A percentile compares a stretch with the other conserved stretches of the same genome.
These are phyloP conservation scores for Brettanomyces custersianus DNA, from an alignment of 805 yeast species.

Conservation along the genomic window DNA sequence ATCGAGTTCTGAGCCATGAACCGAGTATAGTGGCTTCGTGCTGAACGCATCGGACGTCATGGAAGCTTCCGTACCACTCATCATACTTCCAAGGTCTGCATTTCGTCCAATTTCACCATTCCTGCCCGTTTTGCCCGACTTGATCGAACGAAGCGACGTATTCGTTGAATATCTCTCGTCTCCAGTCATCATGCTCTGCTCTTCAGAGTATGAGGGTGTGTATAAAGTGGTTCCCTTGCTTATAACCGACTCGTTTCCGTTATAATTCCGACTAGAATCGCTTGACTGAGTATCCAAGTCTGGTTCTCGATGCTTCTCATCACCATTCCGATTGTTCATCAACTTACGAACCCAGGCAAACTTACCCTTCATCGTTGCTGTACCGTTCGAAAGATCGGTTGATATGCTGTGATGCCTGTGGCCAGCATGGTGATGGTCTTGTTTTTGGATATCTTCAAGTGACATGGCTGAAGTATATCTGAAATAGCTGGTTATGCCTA, in stretches of 20 bases:
- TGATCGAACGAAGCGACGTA: constrained; percentile 4
- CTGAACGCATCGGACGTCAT: constrained; percentile 29
- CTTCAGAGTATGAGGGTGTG: too few relatives aligned
- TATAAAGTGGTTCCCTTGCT: too few relatives aligned
- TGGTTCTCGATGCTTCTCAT: neutral
- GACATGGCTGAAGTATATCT: too few relatives aligned
- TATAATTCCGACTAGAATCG: too few relatives aligned
- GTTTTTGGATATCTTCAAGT: too few relatives aligned
- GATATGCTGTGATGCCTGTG: too few relatives aligned
- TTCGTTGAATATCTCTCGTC: constrained; percentile 1
- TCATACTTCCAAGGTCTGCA: constrained; percentile 8
- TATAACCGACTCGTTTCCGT: too few relatives aligned
- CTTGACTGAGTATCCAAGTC: neutral
- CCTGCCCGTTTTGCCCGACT: constrained; percentile 2
- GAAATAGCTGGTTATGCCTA: too few relatives aligned
- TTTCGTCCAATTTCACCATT: neutral
- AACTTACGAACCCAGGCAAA: constrained; percentile 28
- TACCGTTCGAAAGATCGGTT: too few relatives aligned
- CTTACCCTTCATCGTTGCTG: constrained; percentile 14
- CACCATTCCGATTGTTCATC: constrained; percentile 19
- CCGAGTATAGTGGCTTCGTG: constrained; percentile 40
- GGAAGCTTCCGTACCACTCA: constrained; percentile 11
- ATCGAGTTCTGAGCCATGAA: constrained; percentile 25
- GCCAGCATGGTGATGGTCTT: too few relatives aligned
- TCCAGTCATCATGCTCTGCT: constrained; percentile 1